Conservation (phyloP, 176 grass and related monocot species). For the Avena atlantica region DNA sequence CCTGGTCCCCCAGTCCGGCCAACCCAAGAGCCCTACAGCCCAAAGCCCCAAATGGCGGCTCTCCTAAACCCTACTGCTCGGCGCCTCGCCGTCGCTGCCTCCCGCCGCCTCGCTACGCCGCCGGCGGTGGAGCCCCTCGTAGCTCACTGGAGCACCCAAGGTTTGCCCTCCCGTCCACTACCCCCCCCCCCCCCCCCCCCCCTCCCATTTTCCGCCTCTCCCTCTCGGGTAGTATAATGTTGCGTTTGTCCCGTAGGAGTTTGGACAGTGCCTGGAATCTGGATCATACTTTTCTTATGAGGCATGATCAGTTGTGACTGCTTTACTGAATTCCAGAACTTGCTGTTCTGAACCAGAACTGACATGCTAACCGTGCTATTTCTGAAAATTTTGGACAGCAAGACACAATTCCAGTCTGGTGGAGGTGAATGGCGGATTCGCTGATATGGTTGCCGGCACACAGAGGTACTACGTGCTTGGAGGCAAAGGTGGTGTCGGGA, state of each 20-base stretch:
- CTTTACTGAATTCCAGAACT: slow-evolving; percentile 19
- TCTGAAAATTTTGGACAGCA: slow-evolving; percentile 28
- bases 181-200: neutral
- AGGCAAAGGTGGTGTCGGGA: slow-evolving; percentile 63
- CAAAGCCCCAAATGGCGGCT: slow-evolving; percentile 39
- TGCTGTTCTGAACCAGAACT: neutral
- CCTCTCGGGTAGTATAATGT: neutral
- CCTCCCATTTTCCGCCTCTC: neutral
- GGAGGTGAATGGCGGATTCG: slow-evolving; percentile 37
- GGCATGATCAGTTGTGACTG: neutral
- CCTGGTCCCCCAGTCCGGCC: neutral
- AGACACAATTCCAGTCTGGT: slow-evolving; percentile 38
- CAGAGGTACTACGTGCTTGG: slow-evolving; percentile 50
- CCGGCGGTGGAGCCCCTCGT: slow-evolving; percentile 8
- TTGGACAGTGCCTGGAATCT: neutral
- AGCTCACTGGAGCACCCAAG: slow-evolving; percentile 1
- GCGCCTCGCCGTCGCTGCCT: slow-evolving; percentile 18
- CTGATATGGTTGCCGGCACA: slow-evolving; percentile 38
- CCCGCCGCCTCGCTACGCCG: neutral
- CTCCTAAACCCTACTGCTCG: slow-evolving; percentile 41
- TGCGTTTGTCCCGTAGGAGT: neutral
- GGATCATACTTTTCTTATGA: neutral
- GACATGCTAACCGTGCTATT: slow-evolving; percentile 15
- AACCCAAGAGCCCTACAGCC: neutral
- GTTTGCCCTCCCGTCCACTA: neutral